Conservation (phyloP, 345 rosid species). For the Nasturtium officinale region DNA sequence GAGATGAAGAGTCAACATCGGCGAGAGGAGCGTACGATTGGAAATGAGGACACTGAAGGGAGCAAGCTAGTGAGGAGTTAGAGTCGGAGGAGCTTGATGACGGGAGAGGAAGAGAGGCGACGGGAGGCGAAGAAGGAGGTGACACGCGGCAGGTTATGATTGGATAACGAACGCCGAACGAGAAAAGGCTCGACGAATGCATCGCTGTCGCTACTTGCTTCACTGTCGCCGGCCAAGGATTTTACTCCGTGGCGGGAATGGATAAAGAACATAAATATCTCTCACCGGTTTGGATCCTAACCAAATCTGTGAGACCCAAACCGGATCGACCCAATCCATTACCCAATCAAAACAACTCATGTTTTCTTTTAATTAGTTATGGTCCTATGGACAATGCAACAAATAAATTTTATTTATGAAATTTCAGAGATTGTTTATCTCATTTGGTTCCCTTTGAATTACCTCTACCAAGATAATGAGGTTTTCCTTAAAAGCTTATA, state of each 20-base stretch:
- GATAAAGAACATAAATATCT: constrained; percentile 42
- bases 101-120: constrained; percentile 32
- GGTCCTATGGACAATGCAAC: too few relatives aligned
- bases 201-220: constrained; percentile 37
- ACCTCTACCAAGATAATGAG: too few relatives aligned
- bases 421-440: too few relatives aligned
- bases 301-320: constrained; percentile 3
- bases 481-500: too few relatives aligned
- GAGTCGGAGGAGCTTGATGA: constrained; percentile 40
- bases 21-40: constrained; percentile 53
- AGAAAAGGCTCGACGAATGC: constrained; percentile 53
- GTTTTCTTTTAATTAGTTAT: too few relatives aligned
- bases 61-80: constrained; percentile 51
- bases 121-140: constrained; percentile 24
- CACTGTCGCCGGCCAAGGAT: constrained; percentile 31
- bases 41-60: constrained; percentile 84
- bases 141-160: constrained; percentile 57
- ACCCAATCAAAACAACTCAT: too few relatives aligned
- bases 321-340: background rate
- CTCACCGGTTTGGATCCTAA: background rate
- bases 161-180: constrained; percentile 49
- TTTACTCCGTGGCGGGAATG: constrained; percentile 50
- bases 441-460: too few relatives aligned
- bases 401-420: too few relatives aligned
- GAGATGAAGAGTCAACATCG: background rate